Percentiles rank a stretch among this genome's conserved stretches.
phyloP scores from a whole-genome alignment of 1,139 yeast species.

The Kazachstania sp. region DNA sequence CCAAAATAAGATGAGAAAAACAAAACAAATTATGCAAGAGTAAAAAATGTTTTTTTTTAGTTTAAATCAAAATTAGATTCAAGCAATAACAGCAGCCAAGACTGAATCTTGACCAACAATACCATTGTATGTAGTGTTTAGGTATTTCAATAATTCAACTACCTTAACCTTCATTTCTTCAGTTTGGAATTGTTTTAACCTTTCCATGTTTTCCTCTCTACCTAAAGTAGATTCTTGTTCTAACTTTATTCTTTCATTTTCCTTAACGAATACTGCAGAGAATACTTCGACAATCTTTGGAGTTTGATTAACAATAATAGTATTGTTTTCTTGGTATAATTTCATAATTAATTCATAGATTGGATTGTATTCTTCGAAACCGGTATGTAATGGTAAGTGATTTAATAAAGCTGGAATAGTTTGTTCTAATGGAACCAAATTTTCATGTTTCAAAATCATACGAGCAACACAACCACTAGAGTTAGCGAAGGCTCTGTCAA shows the following conservation, averaged over 20 bases:
- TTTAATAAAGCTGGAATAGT: slow-evolving; percentile 68
- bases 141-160: slow-evolving; percentile 60
- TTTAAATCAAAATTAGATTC: background rate
- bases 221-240: slow-evolving; percentile 69
- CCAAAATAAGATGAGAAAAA: background rate
- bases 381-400: slow-evolving; percentile 81
- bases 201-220: slow-evolving; percentile 71
- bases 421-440: slow-evolving; percentile 69
- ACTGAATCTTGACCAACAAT: slow-evolving; percentile 48
- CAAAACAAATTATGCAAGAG: background rate
- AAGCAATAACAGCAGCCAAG: slow-evolving; percentile 43
- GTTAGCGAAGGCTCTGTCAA: slow-evolving; percentile 81
- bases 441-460: slow-evolving; percentile 67
- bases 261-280: slow-evolving; percentile 63
- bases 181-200: slow-evolving; percentile 67
- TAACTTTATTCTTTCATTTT: slow-evolving; percentile 59
- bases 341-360: slow-evolving; percentile 70
- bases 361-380: slow-evolving; percentile 88
- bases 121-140: slow-evolving; percentile 58
- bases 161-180: slow-evolving; percentile 59
- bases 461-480: slow-evolving; percentile 97
- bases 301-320: slow-evolving; percentile 48
- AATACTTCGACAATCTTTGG: slow-evolving; percentile 60
- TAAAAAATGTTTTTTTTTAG: background rate
- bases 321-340: slow-evolving; percentile 58